A percentile compares a stretch with the other conserved stretches of the same genome.
Conservation (phyloP, 2,329 filamentous ascomycete species). For the Penicillium occitanis region DNA sequence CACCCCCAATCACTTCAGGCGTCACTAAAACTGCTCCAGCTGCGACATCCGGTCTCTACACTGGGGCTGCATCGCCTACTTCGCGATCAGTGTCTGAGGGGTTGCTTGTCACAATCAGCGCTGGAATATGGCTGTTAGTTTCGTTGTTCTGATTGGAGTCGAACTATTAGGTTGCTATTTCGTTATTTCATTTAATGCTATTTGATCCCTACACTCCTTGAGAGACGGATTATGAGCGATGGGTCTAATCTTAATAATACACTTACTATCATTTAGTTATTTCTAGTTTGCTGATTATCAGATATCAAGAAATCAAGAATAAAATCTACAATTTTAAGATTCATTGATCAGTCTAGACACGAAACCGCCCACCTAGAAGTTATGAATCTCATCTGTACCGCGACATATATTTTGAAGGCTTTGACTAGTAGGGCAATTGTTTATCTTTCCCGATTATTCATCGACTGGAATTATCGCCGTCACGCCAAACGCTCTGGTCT, state of each 20-base stretch:
- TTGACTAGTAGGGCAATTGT: too few relatives aligned
- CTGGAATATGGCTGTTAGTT: background rate
- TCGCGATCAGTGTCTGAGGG: background rate
- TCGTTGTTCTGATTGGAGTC: background rate
- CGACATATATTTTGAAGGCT: background rate
- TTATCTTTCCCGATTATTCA: slow-evolving; percentile 22
- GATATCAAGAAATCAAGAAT: background rate
- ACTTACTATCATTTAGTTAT: background rate
- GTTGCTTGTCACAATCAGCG: background rate
- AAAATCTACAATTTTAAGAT: background rate
- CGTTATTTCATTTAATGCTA: background rate
- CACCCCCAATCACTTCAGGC: background rate
- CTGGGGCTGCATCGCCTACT: background rate
- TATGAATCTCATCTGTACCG: background rate
- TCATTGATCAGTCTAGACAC: background rate
- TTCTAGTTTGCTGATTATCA: background rate
- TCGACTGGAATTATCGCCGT: slow-evolving; percentile 46
- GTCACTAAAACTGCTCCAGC: background rate
- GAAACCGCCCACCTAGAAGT: background rate
- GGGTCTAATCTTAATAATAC: background rate
- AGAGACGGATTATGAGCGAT: background rate
- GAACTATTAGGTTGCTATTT: background rate
- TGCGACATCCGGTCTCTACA: background rate
- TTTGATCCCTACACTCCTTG: background rate
- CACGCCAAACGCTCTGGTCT: slow-evolving; percentile 34